Base-by-base conservation (phyloP, 306 rosid species). In the Ormosia emarginata region DNA sequence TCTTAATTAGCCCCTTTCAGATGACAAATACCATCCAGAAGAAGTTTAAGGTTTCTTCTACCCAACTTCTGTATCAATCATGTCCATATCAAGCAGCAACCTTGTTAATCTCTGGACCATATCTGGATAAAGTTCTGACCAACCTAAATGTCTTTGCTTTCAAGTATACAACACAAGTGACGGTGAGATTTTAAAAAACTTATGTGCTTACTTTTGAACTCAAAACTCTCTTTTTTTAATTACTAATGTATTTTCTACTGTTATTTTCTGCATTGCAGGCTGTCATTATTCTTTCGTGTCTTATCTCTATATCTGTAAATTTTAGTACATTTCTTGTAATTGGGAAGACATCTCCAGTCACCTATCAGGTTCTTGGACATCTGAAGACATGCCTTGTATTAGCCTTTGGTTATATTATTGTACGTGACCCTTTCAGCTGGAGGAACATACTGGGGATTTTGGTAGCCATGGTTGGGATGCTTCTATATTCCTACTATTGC, bases 11-110 rank as follows among this genome's bases (percentile, higher is more conserved):
- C 64, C 70, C 32, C 34, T 65, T 61, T 84, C 81, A 95, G 99
- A 93, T 95, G 99, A 95, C 99, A 49, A 93, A 95, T 84, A 89
- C 97, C 75, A 95, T 95, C 82, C 99, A 95, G 82, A 95, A 95
- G 84, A 92, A 89, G 89, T 92, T 70, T 80, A 95, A 91, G 84
- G 98, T 93, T 83, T 85, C 98, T 81, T 95, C 99, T 63, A 95
- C 99, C 41, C 99, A 95, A 75, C 98, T 95, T 79, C 70, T 95
- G 11, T 95, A 92, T 85, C 99, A 95, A 53, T 92, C 99, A 75
- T 93, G 97, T 71, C 98, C 98, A 11, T 93, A 93, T 93, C 98
- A 95, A 67, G 80, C 97, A 3, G 89, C 90, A 59, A 88, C 97
- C 32, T 85, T 95, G 87, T 87, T 95, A 76, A 73, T 95, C 77